These are phyloP conservation scores for Solanum peruvianum DNA, from an alignment of 257 asterid genomes.

Conservation along the genomic window DNA sequence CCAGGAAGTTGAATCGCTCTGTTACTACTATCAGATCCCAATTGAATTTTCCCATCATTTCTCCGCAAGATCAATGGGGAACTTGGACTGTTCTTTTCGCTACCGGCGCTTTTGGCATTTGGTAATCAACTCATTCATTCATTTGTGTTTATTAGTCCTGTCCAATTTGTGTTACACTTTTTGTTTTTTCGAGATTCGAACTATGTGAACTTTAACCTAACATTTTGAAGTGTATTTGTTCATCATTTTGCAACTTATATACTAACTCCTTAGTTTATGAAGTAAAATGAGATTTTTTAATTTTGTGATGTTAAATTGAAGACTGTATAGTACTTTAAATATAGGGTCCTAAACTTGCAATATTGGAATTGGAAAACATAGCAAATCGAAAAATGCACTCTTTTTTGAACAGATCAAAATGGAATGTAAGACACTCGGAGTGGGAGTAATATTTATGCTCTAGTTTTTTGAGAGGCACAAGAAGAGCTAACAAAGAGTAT, in stretches of 20 bases:
- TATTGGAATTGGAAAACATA: neutral
- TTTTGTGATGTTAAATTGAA: neutral
- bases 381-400: neutral
- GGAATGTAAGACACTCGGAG: neutral
- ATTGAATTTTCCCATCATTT: slow-evolving; percentile 57
- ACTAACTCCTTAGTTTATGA: no score
- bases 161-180: neutral
- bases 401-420: neutral
- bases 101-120: slow-evolving; percentile 87
- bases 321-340: neutral
- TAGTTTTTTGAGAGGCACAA: neutral
- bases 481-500: neutral
- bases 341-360: neutral
- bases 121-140: slow-evolving; percentile 23
- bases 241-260: neutral
- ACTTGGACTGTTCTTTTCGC: slow-evolving; percentile 90
- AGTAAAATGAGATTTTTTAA: neutral
- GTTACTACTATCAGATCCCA: slow-evolving; percentile 26
- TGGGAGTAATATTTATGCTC: neutral
- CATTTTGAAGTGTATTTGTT: neutral
- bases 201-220: neutral
- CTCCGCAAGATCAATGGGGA: slow-evolving; percentile 95
- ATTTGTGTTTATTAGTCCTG: neutral
- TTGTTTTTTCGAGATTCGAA: neutral
- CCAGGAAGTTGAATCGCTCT: neutral